phyloP scores from a whole-genome alignment of 108 stramenopile species.

The Conticribra weissflogii region DNA sequence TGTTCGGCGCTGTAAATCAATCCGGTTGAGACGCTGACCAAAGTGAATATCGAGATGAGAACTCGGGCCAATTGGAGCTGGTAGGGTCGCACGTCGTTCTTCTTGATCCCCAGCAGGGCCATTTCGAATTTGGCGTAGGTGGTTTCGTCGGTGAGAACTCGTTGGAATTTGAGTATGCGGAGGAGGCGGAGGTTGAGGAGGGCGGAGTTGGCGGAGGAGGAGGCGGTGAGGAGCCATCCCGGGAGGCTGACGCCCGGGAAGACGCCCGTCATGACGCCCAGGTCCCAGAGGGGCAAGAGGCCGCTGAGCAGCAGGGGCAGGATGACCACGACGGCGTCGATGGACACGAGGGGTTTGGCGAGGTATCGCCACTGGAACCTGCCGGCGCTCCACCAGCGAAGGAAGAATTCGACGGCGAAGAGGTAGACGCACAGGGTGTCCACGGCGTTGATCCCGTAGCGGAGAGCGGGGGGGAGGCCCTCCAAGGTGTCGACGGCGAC shows the following conservation, averaged over 20 bases:
- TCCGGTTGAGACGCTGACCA: conserved; percentile 75
- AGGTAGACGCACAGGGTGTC: conserved; percentile 48
- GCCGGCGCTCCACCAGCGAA: conserved; percentile 64
- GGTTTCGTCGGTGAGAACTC: conserved; percentile 63
- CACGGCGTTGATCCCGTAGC: conserved; percentile 16
- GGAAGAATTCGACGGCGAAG: conserved; percentile 63
- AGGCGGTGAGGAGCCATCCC: conserved; percentile 34
- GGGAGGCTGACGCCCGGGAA: conserved; percentile 40
- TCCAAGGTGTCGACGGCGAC: conserved; percentile 56
- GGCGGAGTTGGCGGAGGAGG: conserved; percentile 46
- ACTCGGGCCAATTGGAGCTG: conserved; percentile 84
- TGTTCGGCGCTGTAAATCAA: conserved; percentile 84
- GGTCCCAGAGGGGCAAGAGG: conserved; percentile 40
- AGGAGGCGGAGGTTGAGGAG: conserved; percentile 69
- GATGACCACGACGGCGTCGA: conserved; percentile 57
- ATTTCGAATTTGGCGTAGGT: conserved; percentile 66
- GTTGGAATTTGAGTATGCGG: conserved; percentile 72
- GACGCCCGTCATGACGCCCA: conserved; percentile 36
- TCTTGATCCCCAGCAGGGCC: conserved; percentile 63
- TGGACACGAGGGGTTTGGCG: conserved; percentile 52
- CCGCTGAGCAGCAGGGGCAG: conserved; percentile 44
- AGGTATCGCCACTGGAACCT: conserved; percentile 53
- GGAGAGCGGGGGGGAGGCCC: conserved; percentile 21
- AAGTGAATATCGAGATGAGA: conserved; percentile 66
- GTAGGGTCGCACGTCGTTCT: conserved; percentile 54